Percentiles rank a stretch among this genome's conserved stretches.
Conservation (phyloP, 495 filamentous ascomycete genomes). For the Hypoxylon intermedium region DNA sequence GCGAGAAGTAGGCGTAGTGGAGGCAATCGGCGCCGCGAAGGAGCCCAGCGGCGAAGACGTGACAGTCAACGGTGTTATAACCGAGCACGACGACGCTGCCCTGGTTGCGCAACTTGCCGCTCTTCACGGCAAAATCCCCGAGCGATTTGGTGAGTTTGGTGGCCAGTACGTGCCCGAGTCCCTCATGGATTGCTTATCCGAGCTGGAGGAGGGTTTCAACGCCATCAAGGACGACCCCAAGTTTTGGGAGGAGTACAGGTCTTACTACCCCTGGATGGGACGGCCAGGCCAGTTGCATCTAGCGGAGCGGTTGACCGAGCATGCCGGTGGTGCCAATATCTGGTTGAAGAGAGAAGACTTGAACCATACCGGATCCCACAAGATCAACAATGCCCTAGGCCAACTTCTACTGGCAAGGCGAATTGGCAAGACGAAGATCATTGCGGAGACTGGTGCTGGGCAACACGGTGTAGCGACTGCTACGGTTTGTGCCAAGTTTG, state of each 20-base stretch:
- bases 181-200: slow-evolving; percentile 92
- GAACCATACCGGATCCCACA: slow-evolving; percentile 87
- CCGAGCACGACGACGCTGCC: slow-evolving; percentile 47
- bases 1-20: slow-evolving; percentile 67
- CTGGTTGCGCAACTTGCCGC: slow-evolving; percentile 55
- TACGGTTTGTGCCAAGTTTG: slow-evolving; percentile 95
- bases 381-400: slow-evolving; percentile 96
- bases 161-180: slow-evolving; percentile 99
- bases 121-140: slow-evolving; percentile 67
- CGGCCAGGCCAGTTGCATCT: slow-evolving; percentile 89
- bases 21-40: slow-evolving; percentile 63
- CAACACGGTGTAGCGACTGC: slow-evolving; percentile 96
- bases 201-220: slow-evolving; percentile 93
- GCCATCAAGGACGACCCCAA: slow-evolving; percentile 79
- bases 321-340: slow-evolving; percentile 90
- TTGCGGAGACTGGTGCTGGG: slow-evolving; percentile 95
- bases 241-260: slow-evolving; percentile 97
- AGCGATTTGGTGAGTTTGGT: slow-evolving; percentile 94
- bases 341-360: slow-evolving; percentile 96
- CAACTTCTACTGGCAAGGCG: slow-evolving; percentile 83
- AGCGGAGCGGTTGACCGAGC: slow-evolving; percentile 84
- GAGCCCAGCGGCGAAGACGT: slow-evolving; percentile 59
- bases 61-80: slow-evolving; percentile 66
- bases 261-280: slow-evolving; percentile 98
- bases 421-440: slow-evolving; percentile 91